Evolutionary conservation across 164 flowering plant genomes (phyloP).

Genomic region (Magnolia officinalis): DNA sequence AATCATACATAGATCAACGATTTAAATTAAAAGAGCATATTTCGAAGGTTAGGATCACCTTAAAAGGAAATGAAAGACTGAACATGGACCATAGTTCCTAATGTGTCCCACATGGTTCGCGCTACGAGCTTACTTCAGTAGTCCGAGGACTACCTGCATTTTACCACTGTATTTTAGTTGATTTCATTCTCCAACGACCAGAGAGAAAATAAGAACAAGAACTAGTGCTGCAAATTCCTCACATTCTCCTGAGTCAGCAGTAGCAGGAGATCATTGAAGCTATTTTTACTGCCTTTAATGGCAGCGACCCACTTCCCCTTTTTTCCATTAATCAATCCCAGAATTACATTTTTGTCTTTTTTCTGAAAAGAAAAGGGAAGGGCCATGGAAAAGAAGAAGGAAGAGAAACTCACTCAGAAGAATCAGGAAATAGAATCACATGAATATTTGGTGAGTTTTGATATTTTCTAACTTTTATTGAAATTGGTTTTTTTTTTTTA

Average conservation of each 20-base stretch:
- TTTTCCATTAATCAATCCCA: not conserved
- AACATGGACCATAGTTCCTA: too few relatives aligned
- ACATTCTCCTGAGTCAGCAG: slow-evolving; percentile 18
- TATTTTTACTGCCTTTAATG: slow-evolving; percentile 13
- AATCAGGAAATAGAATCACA: slow-evolving; percentile 22
- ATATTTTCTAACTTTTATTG: not conserved
- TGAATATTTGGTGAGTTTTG: slow-evolving; percentile 23
- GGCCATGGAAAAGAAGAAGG: slow-evolving; percentile 33
- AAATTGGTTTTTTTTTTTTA: not conserved
- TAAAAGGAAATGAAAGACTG: too few relatives aligned
- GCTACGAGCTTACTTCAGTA: not conserved
- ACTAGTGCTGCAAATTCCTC: slow-evolving; percentile 14
- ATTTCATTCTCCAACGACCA: not conserved
- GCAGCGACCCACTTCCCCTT: slow-evolving; percentile 1
- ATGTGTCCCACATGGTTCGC: too few relatives aligned
- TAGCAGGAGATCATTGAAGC: slow-evolving; percentile 10
- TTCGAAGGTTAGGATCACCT: too few relatives aligned
- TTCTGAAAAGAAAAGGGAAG: not conserved
- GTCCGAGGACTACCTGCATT: not conserved
- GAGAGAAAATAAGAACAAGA: not conserved
- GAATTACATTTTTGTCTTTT: slow-evolving; percentile 4
- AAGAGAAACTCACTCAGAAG: slow-evolving; percentile 12
- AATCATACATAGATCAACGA: too few relatives aligned
- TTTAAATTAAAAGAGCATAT: too few relatives aligned
- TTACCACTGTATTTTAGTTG: not conserved